Percentiles rank a stretch among this genome's conserved stretches.
phyloP scores from a whole-genome alignment of 768 basidiomycete species.

The Termitomyces sp. region DNA sequence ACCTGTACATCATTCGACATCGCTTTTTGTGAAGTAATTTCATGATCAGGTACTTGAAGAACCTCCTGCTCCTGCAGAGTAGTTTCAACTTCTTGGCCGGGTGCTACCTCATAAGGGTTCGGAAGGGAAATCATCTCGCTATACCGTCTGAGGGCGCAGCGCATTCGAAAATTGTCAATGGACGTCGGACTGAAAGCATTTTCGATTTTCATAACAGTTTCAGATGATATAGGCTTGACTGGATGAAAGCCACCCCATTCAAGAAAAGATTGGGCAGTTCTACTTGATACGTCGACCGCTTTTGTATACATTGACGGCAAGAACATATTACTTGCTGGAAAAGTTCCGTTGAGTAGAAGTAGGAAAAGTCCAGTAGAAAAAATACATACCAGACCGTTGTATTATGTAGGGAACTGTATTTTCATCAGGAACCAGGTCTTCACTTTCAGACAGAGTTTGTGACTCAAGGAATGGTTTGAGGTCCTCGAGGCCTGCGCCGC shows the following conservation, averaged over 20 bases:
- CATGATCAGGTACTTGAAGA: conserved; percentile 1
- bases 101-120: conserved; percentile 21
- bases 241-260: conserved; percentile 33
- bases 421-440: neutral
- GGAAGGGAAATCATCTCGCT: conserved; percentile 12
- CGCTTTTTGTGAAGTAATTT: conserved; percentile 4
- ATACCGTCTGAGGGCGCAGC: conserved; percentile 20
- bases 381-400: conserved; percentile 13
- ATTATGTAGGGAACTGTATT: conserved; percentile 8
- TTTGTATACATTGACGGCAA: neutral
- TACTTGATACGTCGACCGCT: neutral
- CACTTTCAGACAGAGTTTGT: conserved; percentile 8
- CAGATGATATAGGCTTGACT: conserved; percentile 22
- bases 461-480: conserved; percentile 18
- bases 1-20: conserved; percentile 5
- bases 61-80: conserved; percentile 13
- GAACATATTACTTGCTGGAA: neutral
- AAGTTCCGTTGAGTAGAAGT: neutral
- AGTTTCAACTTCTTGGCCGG: neutral
- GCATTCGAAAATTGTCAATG: conserved; percentile 24
- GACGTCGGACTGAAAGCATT: conserved; percentile 17
- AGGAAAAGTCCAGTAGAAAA: neutral
- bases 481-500: conserved; percentile 33
- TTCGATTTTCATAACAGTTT: conserved; percentile 14
- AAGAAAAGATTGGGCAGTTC: conserved; percentile 16